Percentiles rank a stretch among this genome's conserved stretches.
Conservation (phyloP, 2,329 filamentous ascomycete species). For the Aureobasidium sp. region DNA sequence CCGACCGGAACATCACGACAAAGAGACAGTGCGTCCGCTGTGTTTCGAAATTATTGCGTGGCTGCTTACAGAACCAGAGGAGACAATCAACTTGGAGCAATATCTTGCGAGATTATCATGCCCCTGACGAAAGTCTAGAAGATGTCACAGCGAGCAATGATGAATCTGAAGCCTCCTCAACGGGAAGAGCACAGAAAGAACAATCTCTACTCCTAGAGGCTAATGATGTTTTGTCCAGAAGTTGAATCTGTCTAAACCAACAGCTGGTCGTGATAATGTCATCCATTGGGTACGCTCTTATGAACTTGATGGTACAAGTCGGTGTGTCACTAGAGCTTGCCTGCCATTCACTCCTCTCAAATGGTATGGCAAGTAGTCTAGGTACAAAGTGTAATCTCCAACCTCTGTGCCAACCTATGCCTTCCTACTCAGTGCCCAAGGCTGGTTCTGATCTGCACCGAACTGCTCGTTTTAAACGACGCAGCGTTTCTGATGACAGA, state of each 20-base stretch:
- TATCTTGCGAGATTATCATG: background rate
- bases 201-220: too few species aligned
- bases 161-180: background rate
- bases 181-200: too few species aligned
- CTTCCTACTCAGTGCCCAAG: background rate
- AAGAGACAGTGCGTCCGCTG: background rate
- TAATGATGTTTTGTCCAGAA: too few species aligned
- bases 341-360: too few species aligned
- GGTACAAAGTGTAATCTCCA: too few species aligned
- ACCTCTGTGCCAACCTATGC: too few species aligned
- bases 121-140: background rate
- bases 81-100: background rate
- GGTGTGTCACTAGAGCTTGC: too few species aligned
- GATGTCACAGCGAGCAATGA: background rate
- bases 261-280: too few species aligned
- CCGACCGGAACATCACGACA: background rate
- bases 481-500: slow-evolving; percentile 24
- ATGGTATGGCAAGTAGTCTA: too few species aligned
- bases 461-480: slow-evolving; percentile 24
- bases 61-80: background rate
- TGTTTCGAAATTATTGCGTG: background rate
- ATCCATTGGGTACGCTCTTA: too few species aligned
- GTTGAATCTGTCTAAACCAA: too few species aligned
- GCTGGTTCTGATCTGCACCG: background rate
- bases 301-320: too few species aligned